Percentiles rank a stretch among this genome's conserved stretches.
phyloP scores from a whole-genome alignment of 2,329 filamentous ascomycete genomes.

The Parafenestella ontariensis region DNA sequence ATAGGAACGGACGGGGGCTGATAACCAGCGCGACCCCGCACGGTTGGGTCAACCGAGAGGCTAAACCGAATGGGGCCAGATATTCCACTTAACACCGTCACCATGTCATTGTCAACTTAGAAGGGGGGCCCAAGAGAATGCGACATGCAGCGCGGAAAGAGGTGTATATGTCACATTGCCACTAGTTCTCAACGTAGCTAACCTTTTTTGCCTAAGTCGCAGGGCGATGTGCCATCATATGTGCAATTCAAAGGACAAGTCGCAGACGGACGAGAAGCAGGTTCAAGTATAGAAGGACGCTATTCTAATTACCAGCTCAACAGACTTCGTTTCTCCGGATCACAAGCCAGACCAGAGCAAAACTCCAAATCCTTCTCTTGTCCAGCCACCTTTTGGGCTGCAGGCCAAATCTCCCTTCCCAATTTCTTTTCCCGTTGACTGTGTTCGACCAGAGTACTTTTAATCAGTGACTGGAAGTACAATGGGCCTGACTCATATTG shows the following conservation, averaged over 20 bases:
- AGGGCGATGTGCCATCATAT: too few species aligned
- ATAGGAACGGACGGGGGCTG: background rate
- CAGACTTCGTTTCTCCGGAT: background rate
- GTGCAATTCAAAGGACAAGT: too few species aligned
- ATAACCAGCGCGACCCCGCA: background rate
- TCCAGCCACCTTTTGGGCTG: background rate
- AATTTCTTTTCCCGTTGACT: conserved; percentile 3
- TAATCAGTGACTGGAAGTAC: conserved; percentile 59
- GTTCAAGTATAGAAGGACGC: too few species aligned
- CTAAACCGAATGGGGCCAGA: background rate
- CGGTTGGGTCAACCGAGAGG: background rate
- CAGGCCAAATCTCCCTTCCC: conserved; percentile 10
- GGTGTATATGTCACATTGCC: too few species aligned
- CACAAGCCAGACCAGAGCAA: background rate
- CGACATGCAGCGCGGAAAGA: too few species aligned
- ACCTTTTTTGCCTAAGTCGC: too few species aligned
- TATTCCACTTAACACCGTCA: background rate
- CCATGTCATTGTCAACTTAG: too few species aligned
- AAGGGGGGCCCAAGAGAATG: too few species aligned
- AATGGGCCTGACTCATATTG: conserved; percentile 49
- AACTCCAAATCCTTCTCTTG: background rate
- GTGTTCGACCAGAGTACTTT: conserved; percentile 51
- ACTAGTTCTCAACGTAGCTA: too few species aligned
- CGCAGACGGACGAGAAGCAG: too few species aligned
- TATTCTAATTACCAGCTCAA: background rate